Conservation (phyloP, 495 filamentous ascomycete genomes). For the Rhizodiscina lignyota region DNA sequence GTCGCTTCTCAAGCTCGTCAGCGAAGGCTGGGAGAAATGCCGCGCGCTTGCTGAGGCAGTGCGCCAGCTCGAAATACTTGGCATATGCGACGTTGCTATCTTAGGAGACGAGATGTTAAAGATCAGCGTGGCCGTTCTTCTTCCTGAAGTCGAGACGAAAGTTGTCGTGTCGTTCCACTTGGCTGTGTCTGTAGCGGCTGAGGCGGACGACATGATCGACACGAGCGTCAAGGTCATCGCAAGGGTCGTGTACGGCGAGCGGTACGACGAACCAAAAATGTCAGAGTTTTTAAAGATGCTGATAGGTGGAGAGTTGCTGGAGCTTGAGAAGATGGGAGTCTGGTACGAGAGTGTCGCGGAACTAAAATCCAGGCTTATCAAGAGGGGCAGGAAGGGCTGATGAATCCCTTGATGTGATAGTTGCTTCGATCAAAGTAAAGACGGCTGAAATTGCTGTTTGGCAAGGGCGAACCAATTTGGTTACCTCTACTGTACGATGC, state of each 20-base stretch:
- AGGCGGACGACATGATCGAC: slow-evolving; percentile 1
- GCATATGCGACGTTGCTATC: slow-evolving; percentile 35
- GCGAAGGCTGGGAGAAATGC: slow-evolving; percentile 42
- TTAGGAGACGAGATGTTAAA: slow-evolving; percentile 38
- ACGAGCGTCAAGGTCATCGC: slow-evolving; percentile 28
- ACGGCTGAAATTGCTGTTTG: too few species aligned
- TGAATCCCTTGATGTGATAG: background rate
- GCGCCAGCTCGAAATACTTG: slow-evolving; percentile 33
- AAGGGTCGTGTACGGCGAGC: slow-evolving; percentile 48
- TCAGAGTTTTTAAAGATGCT: slow-evolving; percentile 35
- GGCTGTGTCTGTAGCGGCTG: too few species aligned
- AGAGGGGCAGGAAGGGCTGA: slow-evolving; percentile 32
- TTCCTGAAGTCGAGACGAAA: slow-evolving; percentile 40
- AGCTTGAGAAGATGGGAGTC: slow-evolving; percentile 15
- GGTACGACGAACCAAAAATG: slow-evolving; percentile 47
- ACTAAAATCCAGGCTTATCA: slow-evolving; percentile 36
- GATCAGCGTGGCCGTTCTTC: slow-evolving; percentile 35
- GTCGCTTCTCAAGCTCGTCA: slow-evolving; percentile 37
- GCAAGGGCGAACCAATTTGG: too few species aligned
- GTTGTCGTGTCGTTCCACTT: slow-evolving; percentile 21
- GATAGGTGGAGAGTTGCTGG: slow-evolving; percentile 25
- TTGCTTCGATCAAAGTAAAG: too few species aligned
- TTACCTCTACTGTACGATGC: too few species aligned
- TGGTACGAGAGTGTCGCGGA: slow-evolving; percentile 43
- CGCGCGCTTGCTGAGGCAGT: slow-evolving; percentile 33